Conservation (phyloP, 2,329 filamentous ascomycete species). For the Metarhizium brunneum region DNA sequence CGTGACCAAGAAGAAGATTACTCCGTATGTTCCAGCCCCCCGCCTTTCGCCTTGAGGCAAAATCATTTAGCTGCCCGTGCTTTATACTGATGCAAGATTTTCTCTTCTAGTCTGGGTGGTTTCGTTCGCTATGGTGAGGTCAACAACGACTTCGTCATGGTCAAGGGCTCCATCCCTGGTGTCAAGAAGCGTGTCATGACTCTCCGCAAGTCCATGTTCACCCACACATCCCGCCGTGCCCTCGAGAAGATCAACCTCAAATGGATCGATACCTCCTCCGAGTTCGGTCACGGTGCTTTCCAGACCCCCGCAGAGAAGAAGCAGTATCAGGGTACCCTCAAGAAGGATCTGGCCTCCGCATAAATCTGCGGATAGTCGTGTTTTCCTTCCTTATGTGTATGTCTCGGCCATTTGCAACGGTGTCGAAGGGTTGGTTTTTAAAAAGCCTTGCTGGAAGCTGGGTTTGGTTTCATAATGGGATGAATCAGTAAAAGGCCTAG, state of each 20-base stretch:
- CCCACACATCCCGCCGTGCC: conserved; percentile 87
- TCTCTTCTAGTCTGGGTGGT: conserved; percentile 74
- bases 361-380: conserved; percentile 28
- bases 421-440: conserved; percentile 31
- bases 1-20: conserved; percentile 98
- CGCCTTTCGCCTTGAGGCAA: too few relatives aligned
- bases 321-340: conserved; percentile 95
- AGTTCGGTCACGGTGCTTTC: conserved; percentile 99
- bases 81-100: conserved; percentile 6
- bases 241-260: conserved; percentile 99
- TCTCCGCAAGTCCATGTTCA: conserved; percentile 97
- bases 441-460: conserved; percentile 25
- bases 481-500: conserved; percentile 26
- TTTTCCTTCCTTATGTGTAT: conserved; percentile 18
- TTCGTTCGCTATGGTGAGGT: conserved; percentile 99
- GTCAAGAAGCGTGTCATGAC: conserved; percentile 99
- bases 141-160: conserved; percentile 97
- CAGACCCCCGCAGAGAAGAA: conserved; percentile 98
- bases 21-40: conserved; percentile 67
- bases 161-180: conserved; percentile 97
- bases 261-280: conserved; percentile 99
- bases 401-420: conserved; percentile 35
- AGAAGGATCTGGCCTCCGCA: conserved; percentile 72
- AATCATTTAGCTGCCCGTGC: background rate
- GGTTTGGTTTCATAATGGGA: conserved; percentile 26